Percentiles rank a stretch among this genome's conserved stretches.
phyloP scores from a whole-genome alignment of 495 filamentous ascomycete species.

The Copromyces sp. region DNA sequence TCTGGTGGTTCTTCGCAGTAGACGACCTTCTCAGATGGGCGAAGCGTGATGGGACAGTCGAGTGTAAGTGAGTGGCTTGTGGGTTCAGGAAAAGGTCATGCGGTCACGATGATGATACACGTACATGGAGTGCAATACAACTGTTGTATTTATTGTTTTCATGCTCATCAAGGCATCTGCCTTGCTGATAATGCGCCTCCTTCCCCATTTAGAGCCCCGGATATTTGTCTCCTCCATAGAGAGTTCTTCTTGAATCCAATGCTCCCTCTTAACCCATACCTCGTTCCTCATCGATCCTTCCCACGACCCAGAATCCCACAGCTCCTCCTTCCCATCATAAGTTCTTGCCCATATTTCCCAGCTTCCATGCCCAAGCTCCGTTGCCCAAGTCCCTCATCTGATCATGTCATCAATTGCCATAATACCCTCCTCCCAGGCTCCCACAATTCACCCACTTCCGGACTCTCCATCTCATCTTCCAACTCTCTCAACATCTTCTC shows the following conservation, averaged over 20 bases:
- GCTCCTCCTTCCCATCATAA: not conserved
- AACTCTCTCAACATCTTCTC: not conserved
- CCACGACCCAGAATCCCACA: not conserved
- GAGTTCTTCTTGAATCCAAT: too few relatives aligned
- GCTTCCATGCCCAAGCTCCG: too few relatives aligned
- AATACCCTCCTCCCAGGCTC: not conserved
- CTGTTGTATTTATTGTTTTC: not conserved
- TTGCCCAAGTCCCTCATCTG: not conserved
- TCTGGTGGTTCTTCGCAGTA: constrained; percentile 28
- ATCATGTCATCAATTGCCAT: not conserved
- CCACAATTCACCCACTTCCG: not conserved
- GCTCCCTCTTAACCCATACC: not conserved
- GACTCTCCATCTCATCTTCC: not conserved
- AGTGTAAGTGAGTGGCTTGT: not conserved
- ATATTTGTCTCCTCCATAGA: too few relatives aligned
- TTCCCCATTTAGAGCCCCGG: too few relatives aligned
- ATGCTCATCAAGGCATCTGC: too few relatives aligned
- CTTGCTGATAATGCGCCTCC: too few relatives aligned
- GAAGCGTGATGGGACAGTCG: not conserved
- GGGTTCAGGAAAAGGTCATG: not conserved
- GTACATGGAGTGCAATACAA: not conserved
- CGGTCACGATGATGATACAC: too few relatives aligned
- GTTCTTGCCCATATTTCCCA: not conserved
- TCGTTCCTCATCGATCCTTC: not conserved
- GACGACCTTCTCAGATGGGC: not conserved